Base-by-base conservation (phyloP, 495 filamentous ascomycete genomes). In the Penicillium lagena region DNA sequence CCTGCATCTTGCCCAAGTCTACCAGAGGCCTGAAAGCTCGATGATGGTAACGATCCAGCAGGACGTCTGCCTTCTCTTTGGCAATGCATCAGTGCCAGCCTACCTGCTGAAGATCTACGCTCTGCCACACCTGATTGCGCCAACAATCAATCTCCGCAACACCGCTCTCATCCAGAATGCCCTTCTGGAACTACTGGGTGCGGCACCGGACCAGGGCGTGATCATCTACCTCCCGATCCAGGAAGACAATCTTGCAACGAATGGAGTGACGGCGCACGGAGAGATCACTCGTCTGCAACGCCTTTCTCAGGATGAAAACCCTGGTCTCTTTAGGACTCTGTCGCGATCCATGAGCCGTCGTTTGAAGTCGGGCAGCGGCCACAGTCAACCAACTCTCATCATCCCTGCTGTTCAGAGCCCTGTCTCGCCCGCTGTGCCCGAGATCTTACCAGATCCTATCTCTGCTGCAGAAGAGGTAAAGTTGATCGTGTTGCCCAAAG, bases 111-210 rank as follows among this genome's bases (percentile, higher is more conserved):
- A 86, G 42, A 79, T 97, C 32, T 83, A 74, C 42, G 80, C 88
- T 4, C 73, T 93, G 12, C 75, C 83, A 0, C 73, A 67, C 2
- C 70, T 86, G 41, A 68, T 95, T 30, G 80, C 80, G 14, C 82
- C 89, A 0, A 77, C 83, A 4, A 88, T 80, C 32, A 96, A 96
- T 63, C 86, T 86, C 39, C 82, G 89, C 33, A 90, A 89, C 64
- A 82, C 88, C 4, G 73, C 69, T n/a, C 62, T 95, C 33, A 77
- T 93, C 11, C 81, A 89, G 50, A 66, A 67, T 2, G 83, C 81
- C 54, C 68, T 96, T 50, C 69, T 81, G 12, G 81, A 85, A 7
- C 65, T 80, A 4, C 66, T 95, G 7, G 77, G 79, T 2, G 86
- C 95, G 10, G 31, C 59, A 0, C 56, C 81, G 0, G 64, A 74